Evolutionary conservation across 1,284 basidiomycete species (phyloP), one percentile per base, ranked within the genome.

Genomic region (Cryptococcus sp.): DNA sequence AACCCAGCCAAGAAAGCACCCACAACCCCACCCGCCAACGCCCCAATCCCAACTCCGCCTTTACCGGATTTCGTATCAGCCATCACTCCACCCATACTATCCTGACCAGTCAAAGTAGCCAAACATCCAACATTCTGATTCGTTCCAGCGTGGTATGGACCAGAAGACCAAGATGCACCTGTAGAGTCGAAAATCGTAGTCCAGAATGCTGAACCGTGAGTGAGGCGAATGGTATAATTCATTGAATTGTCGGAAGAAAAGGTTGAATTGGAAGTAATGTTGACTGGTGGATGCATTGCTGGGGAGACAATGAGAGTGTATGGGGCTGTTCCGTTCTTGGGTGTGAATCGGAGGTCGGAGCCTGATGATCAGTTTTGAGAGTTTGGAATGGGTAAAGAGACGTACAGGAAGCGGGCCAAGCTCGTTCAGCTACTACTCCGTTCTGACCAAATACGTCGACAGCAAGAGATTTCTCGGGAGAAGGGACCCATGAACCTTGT

Each of bases 141-240:
- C 3, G 43, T 25, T 18, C 64, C 64, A 21, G 64, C 52, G 59
- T 67, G 63, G 22, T 62, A 37, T 7, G 64, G 64, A n/a, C 64
- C 64, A 19, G 56, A 50, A 4, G 61, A 62, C 54, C 57, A 67
- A 14, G 52, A 56, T 23, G 61, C 62, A 1, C 63, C 63, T 2
- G 49, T 48, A 2, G 56, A 56, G 25, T 67, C 64, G 44, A 54
- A 67, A 7, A 67, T 48, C 5, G 45, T 56, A 23, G 57, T 52
- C 53, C 64, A 61, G 54, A 67, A 67, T 16, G 64, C 57, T 54
- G 63, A 59, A 24, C 64, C 64, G 50, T 67, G 64, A 5, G 64
- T 62, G 7, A 67, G 51, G 2, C 61, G 54, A 28, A 67, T 48
- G 10, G 62, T 67, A 41, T 67, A 67, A 46, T 64, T 67, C 53